Conservation (phyloP, 768 basidiomycete species). For the Cystobasidium onofrii region DNA sequence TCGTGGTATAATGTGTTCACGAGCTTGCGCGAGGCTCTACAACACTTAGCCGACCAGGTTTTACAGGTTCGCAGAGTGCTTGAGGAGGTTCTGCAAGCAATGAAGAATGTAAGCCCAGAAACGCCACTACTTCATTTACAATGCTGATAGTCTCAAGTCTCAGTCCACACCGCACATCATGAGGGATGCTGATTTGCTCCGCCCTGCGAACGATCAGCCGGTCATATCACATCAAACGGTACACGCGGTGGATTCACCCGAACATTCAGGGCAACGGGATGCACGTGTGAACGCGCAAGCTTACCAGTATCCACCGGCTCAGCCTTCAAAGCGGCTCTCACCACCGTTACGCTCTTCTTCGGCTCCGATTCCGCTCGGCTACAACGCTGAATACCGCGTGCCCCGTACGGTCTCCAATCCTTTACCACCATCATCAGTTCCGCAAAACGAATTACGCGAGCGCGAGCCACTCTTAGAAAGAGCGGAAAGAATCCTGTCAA, state of each 20-base stretch:
- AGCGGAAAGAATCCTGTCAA: constrained; percentile 72
- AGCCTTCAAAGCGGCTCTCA: not conserved
- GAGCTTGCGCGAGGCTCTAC: not conserved
- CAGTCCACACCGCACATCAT: not conserved
- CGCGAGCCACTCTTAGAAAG: constrained; percentile 61
- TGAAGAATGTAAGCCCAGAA: not conserved
- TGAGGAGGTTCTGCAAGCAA: constrained; percentile 27
- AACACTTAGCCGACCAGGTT: not conserved
- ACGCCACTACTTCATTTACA: too few species aligned
- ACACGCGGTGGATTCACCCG: not conserved
- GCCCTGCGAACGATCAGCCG: not conserved
- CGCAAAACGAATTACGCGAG: constrained; percentile 41
- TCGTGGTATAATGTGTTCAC: not conserved
- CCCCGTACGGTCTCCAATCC: constrained; percentile 28
- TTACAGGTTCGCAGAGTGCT: constrained; percentile 6
- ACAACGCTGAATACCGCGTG: not conserved
- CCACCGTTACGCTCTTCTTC: not conserved
- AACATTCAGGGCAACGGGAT: not conserved
- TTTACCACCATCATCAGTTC: not conserved
- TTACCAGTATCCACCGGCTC: not conserved
- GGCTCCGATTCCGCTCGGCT: not conserved
- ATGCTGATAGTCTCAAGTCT: not conserved
- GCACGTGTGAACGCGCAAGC: not conserved
- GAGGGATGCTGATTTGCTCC: not conserved
- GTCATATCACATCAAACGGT: not conserved